Evolutionary conservation across 2,329 filamentous ascomycete species (phyloP), one percentile per base, ranked within the genome.

Genomic region (Calonectria ilicicola): DNA sequence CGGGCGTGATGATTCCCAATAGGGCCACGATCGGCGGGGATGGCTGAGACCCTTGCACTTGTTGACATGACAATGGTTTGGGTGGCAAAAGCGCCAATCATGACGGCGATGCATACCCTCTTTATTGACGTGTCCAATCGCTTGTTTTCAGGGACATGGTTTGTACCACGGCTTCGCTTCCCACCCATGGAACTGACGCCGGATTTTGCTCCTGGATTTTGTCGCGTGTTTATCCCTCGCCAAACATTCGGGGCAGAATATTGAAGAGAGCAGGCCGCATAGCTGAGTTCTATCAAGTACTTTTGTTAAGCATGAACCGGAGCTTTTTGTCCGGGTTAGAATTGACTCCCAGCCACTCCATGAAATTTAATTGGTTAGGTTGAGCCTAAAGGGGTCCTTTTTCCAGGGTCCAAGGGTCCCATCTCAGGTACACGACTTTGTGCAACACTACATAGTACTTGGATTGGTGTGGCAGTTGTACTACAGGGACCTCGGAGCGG

Each of bases 371-470:
- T 79, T 79, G 74, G 77, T 35, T 38, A 17, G 46, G 46, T 67
- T 53, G 70, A 42, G 64, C 71, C 65, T 63, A 58, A 69, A 62
- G 63, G 66, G 72, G 70, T 62, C 49, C 42, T 23, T 70, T 69
- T 79, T 69, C 69, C 69, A 77, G 78, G 75, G 74, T 76, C 75
- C 75, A 73, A 76, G 69, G 73, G 73, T 73, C 72, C 70, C 35
- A 49, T 68, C 63, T 14, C 64, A 60, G 62, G 56, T 60, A 46
- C 67, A 77, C 51, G 62, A 65, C 66, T 69, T 68, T 67, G 68
- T 67, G 71, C 53, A 69, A 72, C 69, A 77, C 75, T 76, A 38
- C 23, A 60, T 4, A 60, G 53, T 60, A 60, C 68, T 77, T 76
- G 72, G 69, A 70, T 75, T 72, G 62, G 76, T 69, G 73, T 71